phyloP scores from a whole-genome alignment of 106 monocot genomes.

The Dactylorhiza incarnata region DNA sequence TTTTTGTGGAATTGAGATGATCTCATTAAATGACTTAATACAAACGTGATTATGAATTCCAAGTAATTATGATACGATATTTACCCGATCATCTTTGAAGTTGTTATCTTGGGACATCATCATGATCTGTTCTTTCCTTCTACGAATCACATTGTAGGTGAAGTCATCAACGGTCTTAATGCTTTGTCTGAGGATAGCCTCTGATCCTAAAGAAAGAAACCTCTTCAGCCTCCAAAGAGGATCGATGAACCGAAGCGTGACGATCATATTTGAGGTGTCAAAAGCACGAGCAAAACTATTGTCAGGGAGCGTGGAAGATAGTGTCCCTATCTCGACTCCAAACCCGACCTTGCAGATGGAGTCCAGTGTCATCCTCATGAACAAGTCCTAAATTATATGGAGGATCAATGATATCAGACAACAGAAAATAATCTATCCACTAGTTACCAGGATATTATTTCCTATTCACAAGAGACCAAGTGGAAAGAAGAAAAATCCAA shows the following conservation, averaged over 20 bases:
- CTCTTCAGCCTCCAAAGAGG: conserved; percentile 86
- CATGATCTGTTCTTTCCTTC: conserved; percentile 56
- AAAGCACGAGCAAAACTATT: conserved; percentile 70
- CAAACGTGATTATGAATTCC: no score
- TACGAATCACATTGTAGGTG: conserved; percentile 66
- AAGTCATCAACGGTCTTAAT: conserved; percentile 74
- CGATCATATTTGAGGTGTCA: conserved; percentile 66
- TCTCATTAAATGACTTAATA: no score
- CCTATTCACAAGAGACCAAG: conserved; percentile 39
- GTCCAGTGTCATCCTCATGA: conserved; percentile 88
- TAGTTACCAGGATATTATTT: conserved; percentile 31
- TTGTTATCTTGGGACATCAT: not conserved
- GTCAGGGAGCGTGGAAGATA: conserved; percentile 39
- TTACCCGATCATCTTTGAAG: no score
- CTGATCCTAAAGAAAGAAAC: conserved; percentile 37
- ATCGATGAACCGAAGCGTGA: conserved; percentile 60
- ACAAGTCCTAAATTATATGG: conserved; percentile 57
- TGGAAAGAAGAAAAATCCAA: no score
- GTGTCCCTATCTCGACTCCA: conserved; percentile 41
- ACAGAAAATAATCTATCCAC: not conserved
- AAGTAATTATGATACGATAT: no score
- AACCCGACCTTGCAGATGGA: conserved; percentile 81
- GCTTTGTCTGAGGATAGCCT: conserved; percentile 60
- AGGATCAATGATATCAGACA: not conserved
- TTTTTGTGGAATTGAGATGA: no score